A percentile compares a stretch with the other conserved stretches of the same genome.
phyloP scores from a whole-genome alignment of 2,329 filamentous ascomycete genomes.

The Fusarium goolgardi region DNA sequence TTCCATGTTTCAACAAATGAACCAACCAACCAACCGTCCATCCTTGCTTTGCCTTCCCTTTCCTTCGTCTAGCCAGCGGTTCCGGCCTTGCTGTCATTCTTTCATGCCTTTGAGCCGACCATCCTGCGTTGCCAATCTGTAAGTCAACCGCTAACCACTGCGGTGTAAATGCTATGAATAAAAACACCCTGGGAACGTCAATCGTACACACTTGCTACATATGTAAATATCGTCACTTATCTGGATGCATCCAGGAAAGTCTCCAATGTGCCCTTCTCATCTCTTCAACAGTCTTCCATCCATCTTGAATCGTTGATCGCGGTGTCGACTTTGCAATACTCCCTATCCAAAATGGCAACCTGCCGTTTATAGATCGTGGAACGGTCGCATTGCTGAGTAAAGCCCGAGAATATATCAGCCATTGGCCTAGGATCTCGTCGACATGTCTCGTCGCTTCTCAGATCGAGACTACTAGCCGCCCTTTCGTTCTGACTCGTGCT shows the following conservation, averaged over 20 bases:
- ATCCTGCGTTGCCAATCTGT: conserved; percentile 41
- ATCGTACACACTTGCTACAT: conserved; percentile 46
- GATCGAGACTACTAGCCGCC: conserved; percentile 60
- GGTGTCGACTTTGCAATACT: conserved; percentile 14
- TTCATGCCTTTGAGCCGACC: conserved; percentile 23
- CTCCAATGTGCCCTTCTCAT: conserved; percentile 35
- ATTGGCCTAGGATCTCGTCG: not conserved
- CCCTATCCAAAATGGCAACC: conserved; percentile 44
- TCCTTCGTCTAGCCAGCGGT: conserved; percentile 14
- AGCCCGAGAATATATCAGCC: conserved; percentile 3
- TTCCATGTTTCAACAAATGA: conserved; percentile 38
- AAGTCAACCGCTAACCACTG: conserved; percentile 31
- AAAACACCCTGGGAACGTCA: conserved; percentile 30
- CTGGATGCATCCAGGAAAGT: conserved; percentile 44
- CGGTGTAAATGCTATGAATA: conserved; percentile 39
- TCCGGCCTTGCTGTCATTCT: conserved; percentile 33
- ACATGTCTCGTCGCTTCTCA: conserved; percentile 34
- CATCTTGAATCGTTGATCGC: conserved; percentile 25
- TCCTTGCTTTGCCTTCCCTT: not conserved
- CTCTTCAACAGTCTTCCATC: conserved; percentile 19
- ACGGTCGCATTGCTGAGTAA: not conserved
- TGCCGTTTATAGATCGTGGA: conserved; percentile 29
- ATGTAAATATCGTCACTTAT: conserved; percentile 26
- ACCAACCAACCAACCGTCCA: conserved; percentile 20
- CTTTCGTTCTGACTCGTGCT: conserved; percentile 70